These are phyloP conservation scores for Isabelozyma heimii DNA, from an alignment of 805 yeast species.

Conservation along the genomic window DNA sequence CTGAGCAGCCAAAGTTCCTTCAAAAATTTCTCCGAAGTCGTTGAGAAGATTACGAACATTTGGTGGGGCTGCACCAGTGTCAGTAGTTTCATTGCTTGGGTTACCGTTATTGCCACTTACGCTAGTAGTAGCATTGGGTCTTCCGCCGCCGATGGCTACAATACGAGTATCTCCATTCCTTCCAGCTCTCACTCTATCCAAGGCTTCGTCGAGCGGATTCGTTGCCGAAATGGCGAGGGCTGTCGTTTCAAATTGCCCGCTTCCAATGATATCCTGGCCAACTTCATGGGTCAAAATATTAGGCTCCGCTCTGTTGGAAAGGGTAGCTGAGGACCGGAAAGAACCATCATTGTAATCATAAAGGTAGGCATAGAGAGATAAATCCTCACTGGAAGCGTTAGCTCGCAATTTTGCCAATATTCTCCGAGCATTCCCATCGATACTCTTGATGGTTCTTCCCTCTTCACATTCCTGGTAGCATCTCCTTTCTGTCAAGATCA, in stretches of 20 bases:
- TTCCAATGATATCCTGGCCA: conserved; percentile 31
- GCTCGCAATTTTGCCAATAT: conserved; percentile 24
- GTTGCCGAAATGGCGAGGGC: conserved; percentile 10
- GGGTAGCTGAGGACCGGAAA: conserved; percentile 22
- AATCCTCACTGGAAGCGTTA: conserved; percentile 20
- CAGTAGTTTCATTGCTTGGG: not conserved
- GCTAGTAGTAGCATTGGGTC: conserved; percentile 1
- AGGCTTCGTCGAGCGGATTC: conserved; percentile 8
- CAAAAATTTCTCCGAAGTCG: conserved; percentile 20
- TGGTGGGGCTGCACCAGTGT: not conserved
- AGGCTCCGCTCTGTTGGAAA: conserved; percentile 33
- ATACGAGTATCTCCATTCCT: not conserved
- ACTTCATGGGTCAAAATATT: conserved; percentile 36
- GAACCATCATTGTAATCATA: conserved; percentile 19
- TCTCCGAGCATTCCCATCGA: conserved; percentile 22
- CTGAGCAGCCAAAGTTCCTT: conserved; percentile 6
- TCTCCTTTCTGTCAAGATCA: conserved; percentile 33
- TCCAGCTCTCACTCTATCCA: not conserved
- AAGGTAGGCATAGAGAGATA: conserved; percentile 23
- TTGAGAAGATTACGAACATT: conserved; percentile 16
- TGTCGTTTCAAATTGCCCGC: conserved; percentile 22
- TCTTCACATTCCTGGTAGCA: conserved; percentile 35
- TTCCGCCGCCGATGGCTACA: conserved; percentile 2
- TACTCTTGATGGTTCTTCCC: conserved; percentile 16
- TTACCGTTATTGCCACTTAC: not conserved